Evolutionary conservation across 2,329 filamentous ascomycete genomes (phyloP), one percentile per base, ranked within the genome.

Genomic region (Xylariaceae sp.): DNA sequence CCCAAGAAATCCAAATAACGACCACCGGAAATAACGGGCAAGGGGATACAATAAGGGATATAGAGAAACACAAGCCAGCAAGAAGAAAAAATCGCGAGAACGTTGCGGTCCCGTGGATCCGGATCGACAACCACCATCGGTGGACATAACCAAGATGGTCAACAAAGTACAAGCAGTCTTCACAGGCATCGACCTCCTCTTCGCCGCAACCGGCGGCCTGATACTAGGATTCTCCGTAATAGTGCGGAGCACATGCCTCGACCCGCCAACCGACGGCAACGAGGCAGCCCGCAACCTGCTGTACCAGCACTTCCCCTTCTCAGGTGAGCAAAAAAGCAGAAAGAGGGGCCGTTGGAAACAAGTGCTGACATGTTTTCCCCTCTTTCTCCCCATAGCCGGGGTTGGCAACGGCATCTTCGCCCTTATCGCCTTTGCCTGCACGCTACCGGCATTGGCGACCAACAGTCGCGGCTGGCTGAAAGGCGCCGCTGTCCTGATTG

Each of bases 401-500:
- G 83, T 92, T 59, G 84, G 79, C 66, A 92, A 92, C 69, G 81
- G 85, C 57, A 76, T 85, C 64, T 75, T 92, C 65, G 80, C 91
- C 67, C 84, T 92, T 69, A 66, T 83, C 63, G 84, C 85, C 21
- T 90, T 90, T 70, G 64, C 85, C 51, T 68, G 85, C 56, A 87
- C 86, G 6, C 71, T 94, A 15, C 87, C 87, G 2, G 87, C 82
- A n/a, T 74, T 92, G 51, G 77, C 86, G 58, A 81, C 87, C 55
- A 81, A 83, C 5, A 81, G 78, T 47, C 80, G 87, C 59, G 76
- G 79, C 59, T 88, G 85, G 82, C 78, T 92, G 63, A 89, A 89
- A 69, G 58, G 85, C 15, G 82, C 85, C 53, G 84, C 81, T 46
- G 87, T 83, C 72, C 70, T 88, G 66, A 72, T 86, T 39, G 76